Conservation (phyloP, 2,329 filamentous ascomycete genomes). For the Hawksworthiomyces lignivorus region DNA sequence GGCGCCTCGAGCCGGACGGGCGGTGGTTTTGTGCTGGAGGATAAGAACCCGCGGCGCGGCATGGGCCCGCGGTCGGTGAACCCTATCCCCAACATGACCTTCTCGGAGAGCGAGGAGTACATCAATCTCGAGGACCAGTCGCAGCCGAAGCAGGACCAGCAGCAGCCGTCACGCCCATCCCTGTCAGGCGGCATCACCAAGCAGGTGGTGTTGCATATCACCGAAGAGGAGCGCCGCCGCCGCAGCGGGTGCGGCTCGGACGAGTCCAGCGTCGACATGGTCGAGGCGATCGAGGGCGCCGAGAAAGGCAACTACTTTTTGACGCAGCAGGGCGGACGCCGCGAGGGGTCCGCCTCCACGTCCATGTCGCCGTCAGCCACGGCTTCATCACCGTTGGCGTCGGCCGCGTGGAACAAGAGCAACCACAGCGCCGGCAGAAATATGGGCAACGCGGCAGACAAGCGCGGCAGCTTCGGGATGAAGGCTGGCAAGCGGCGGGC, state of each 20-base stretch:
- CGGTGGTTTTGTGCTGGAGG: constrained; percentile 17
- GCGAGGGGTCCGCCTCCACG: not conserved
- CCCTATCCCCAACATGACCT: constrained; percentile 20
- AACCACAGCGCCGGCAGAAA: no score
- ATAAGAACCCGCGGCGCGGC: constrained; percentile 22
- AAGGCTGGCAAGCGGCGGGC: not conserved
- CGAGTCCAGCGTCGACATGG: not conserved
- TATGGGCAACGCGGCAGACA: no score
- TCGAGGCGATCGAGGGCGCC: constrained; percentile 8
- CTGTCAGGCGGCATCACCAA: constrained; percentile 15
- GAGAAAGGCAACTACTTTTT: constrained; percentile 13
- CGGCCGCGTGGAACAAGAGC: constrained; percentile 1
- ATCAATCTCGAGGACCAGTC: constrained; percentile 14
- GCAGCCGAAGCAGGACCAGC: constrained; percentile 6
- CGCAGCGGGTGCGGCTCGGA: constrained; percentile 1
- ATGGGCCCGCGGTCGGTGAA: constrained; percentile 20
- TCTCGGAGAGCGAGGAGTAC: constrained; percentile 21
- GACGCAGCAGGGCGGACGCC: constrained; percentile 4
- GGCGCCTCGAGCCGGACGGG: constrained; percentile 3
- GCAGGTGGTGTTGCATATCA: constrained; percentile 12
- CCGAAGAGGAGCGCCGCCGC: constrained; percentile 9
- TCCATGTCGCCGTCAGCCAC: not conserved
- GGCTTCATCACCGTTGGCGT: not conserved
- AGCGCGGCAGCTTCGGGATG: constrained; percentile 3
- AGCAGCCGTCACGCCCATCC: no score